Percentiles rank a stretch among this genome's conserved stretches.
Conservation (phyloP, 176 grass and related monocot species). For the Typha latifolia region DNA sequence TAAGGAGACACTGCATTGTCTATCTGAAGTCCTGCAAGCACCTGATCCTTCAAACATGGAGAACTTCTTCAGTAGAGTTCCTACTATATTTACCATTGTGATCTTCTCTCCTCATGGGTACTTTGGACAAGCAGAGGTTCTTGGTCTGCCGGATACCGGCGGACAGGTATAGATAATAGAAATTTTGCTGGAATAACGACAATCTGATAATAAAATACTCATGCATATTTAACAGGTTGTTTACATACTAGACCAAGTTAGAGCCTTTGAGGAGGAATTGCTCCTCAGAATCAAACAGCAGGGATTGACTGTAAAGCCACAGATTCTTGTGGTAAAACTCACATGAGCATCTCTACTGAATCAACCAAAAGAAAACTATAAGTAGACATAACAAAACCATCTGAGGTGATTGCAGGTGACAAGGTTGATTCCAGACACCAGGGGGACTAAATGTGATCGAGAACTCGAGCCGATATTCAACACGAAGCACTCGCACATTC, state of each 20-base stretch:
- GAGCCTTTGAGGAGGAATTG: constrained; percentile 84
- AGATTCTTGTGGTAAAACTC: constrained; percentile 85
- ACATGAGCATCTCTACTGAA: neutral
- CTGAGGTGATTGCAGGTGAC: constrained; percentile 41
- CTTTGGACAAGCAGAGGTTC: constrained; percentile 94
- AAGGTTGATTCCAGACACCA: constrained; percentile 89
- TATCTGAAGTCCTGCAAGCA: constrained; percentile 94
- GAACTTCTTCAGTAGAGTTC: constrained; percentile 82
- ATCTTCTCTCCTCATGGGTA: constrained; percentile 89
- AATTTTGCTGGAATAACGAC: neutral
- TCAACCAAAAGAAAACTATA: neutral
- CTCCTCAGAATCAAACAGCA: constrained; percentile 77
- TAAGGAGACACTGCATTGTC: constrained; percentile 65
- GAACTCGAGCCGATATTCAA: constrained; percentile 69
- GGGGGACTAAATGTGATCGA: constrained; percentile 82
- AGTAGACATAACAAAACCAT: neutral
- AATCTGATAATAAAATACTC: neutral
- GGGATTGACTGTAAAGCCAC: constrained; percentile 67
- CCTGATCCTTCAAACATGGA: constrained; percentile 84
- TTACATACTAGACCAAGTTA: constrained; percentile 96
- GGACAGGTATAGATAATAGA: constrained; percentile 48
- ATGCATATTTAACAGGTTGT: constrained; percentile 43
- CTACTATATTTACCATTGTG: constrained; percentile 70
- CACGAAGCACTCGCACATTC: constrained; percentile 72
- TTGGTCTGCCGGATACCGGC: constrained; percentile 91